Evolutionary conservation across 2,329 filamentous ascomycete species (phyloP).

Genomic region (Arachnomyces sp.): DNA sequence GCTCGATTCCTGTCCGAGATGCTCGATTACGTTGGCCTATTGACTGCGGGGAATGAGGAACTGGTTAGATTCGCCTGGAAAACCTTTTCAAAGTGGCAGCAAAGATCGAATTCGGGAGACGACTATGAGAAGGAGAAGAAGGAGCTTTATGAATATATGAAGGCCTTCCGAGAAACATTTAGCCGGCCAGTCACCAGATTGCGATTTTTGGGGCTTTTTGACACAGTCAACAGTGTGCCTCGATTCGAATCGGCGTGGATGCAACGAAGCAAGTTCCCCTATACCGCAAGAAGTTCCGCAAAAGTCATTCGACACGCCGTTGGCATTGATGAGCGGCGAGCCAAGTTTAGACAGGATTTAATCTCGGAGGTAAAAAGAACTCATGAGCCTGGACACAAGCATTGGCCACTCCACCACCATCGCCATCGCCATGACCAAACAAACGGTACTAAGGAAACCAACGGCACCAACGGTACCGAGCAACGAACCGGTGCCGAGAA

Average conservation of each 20-base stretch:
- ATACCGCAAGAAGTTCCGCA: slow-evolving; percentile 32
- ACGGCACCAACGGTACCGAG: too few species aligned
- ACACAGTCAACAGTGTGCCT: slow-evolving; percentile 73
- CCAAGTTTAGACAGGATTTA: slow-evolving; percentile 51
- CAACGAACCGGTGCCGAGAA: too few species aligned
- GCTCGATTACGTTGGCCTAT: slow-evolving; percentile 71
- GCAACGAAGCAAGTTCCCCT: slow-evolving; percentile 24
- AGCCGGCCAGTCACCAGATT: slow-evolving; percentile 65
- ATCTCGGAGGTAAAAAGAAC: slow-evolving; percentile 21
- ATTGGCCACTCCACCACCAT: too few species aligned
- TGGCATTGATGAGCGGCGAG: slow-evolving; percentile 49
- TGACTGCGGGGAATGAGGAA: slow-evolving; percentile 76
- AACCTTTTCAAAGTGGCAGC: slow-evolving; percentile 36
- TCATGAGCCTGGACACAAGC: too few species aligned
- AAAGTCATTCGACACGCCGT: slow-evolving; percentile 40
- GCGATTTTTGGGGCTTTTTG: slow-evolving; percentile 69
- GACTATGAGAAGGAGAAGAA: slow-evolving; percentile 18
- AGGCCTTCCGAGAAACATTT: slow-evolving; percentile 72
- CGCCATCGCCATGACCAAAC: too few species aligned
- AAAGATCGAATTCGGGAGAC: slow-evolving; percentile 22
- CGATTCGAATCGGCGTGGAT: slow-evolving; percentile 64
- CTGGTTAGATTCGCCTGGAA: slow-evolving; percentile 78
- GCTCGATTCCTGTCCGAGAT: slow-evolving; percentile 72
- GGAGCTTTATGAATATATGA: slow-evolving; percentile 57
- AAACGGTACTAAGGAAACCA: too few species aligned